phyloP scores from a whole-genome alignment of 305 asterid species.

The Ilex paraguariensis region DNA sequence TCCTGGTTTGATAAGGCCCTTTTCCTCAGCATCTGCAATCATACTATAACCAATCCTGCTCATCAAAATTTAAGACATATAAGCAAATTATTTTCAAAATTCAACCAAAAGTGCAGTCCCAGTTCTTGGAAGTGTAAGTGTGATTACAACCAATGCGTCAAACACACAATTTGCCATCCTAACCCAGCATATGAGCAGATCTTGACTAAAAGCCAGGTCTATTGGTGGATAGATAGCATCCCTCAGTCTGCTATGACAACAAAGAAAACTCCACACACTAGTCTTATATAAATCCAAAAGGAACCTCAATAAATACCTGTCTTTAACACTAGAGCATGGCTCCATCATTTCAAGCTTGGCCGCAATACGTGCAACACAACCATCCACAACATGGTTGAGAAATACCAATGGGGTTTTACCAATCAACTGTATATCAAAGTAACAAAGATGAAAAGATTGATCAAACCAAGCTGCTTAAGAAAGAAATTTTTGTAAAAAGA shows the following conservation, averaged over 20 bases:
- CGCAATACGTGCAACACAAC: conserved; percentile 85
- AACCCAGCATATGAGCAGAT: too few relatives aligned
- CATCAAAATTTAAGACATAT: neutral
- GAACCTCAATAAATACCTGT: conserved; percentile 44
- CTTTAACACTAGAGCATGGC: conserved; percentile 97
- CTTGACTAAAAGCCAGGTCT: too few relatives aligned
- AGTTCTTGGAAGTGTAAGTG: too few relatives aligned
- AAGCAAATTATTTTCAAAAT: neutral
- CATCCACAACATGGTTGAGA: conserved; percentile 81
- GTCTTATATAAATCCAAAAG: neutral
- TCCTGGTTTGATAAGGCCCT: conserved; percentile 75
- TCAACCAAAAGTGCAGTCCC: too few relatives aligned
- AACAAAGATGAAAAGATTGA: conserved; percentile 2
- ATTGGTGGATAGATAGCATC: neutral
- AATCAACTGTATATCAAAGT: conserved; percentile 53
- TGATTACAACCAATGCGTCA: too few relatives aligned
- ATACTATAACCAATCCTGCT: conserved; percentile 87
- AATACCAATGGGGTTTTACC: conserved; percentile 92
- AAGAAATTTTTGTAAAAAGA: neutral
- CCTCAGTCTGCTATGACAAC: neutral
- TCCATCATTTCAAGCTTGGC: conserved; percentile 95
- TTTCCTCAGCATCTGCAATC: conserved; percentile 82
- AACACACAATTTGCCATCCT: too few relatives aligned
- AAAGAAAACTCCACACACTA: neutral
- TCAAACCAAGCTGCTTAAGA: neutral